Percentiles rank a stretch among this genome's conserved stretches.
These are phyloP conservation scores for Casaregolazyma lundiana DNA, from an alignment of 1,139 yeast genomes.

Conservation along the genomic window DNA sequence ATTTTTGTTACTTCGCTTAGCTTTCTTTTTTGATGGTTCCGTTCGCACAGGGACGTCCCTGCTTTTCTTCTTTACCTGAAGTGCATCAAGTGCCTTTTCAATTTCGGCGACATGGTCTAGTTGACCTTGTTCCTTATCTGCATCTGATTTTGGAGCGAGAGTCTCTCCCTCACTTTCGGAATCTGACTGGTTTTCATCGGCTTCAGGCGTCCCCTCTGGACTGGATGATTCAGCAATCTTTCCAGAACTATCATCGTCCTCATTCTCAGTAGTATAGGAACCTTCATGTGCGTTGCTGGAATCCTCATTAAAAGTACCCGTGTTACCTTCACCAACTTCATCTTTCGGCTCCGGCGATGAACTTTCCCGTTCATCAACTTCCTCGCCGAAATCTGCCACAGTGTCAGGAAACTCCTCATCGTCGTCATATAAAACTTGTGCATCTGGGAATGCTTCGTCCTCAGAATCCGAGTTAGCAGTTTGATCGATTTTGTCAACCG, in stretches of 20 bases:
- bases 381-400: conserved; percentile 20
- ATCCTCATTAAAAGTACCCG: too few relatives aligned
- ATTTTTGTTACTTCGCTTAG: conserved; percentile 19
- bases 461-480: conserved; percentile 11
- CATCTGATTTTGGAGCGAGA: too few relatives aligned
- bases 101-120: conserved; percentile 14
- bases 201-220: conserved; percentile 14
- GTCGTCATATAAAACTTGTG: conserved; percentile 23
- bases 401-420: conserved; percentile 25
- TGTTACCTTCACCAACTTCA: too few relatives aligned
- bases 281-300: too few relatives aligned
- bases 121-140: background rate
- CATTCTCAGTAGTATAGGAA: too few relatives aligned
- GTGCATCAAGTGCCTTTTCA: conserved; percentile 20
- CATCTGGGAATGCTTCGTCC: conserved; percentile 27
- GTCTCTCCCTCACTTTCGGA: conserved; percentile 13
- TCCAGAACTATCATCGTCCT: too few relatives aligned
- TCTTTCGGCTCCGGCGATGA: conserved; percentile 12
- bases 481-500: conserved; percentile 11
- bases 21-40: conserved; percentile 50
- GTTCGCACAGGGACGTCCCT: conserved; percentile 44
- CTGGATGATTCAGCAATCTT: conserved; percentile 13
- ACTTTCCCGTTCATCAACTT: background rate
- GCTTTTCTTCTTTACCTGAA: conserved; percentile 22
- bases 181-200: conserved; percentile 8